Percentiles rank a stretch among this genome's conserved stretches.
Conservation (phyloP, 257 asterid species). For the Solanum virginianum region DNA sequence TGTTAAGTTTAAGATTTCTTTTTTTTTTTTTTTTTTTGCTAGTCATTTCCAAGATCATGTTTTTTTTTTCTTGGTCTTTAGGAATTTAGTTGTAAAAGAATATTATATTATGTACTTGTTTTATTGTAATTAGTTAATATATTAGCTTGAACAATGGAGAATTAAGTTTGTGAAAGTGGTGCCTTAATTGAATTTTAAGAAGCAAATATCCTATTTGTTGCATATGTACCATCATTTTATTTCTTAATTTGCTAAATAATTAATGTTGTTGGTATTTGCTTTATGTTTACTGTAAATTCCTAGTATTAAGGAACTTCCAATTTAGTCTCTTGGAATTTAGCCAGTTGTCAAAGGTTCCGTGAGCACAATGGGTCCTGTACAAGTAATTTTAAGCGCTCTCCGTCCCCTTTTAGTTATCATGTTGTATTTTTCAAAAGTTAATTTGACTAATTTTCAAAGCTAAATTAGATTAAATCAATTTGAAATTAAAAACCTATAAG, state of each 20-base stretch:
- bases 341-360: neutral
- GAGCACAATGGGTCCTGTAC: neutral
- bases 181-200: neutral
- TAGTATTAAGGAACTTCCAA: neutral
- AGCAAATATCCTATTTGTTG: neutral
- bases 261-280: neutral
- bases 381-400: neutral
- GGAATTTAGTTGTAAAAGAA: neutral
- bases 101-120: neutral
- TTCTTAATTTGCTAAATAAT: neutral
- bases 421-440: too few species aligned
- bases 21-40: too few species aligned
- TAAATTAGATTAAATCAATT: too few species aligned
- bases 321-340: neutral
- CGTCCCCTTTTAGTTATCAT: too few species aligned
- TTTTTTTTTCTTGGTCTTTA: neutral
- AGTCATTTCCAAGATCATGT: neutral
- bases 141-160: neutral
- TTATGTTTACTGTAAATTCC: neutral
- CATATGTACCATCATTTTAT: neutral
- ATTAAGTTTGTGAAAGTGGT: neutral
- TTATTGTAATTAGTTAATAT: neutral
- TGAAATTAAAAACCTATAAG: too few species aligned
- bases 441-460: too few species aligned
- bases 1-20: neutral